Percentiles rank a stretch among this genome's conserved stretches.
Evolutionary conservation across 306 rosid genomes (phyloP).

Genomic region (Ormosia emarginata): DNA sequence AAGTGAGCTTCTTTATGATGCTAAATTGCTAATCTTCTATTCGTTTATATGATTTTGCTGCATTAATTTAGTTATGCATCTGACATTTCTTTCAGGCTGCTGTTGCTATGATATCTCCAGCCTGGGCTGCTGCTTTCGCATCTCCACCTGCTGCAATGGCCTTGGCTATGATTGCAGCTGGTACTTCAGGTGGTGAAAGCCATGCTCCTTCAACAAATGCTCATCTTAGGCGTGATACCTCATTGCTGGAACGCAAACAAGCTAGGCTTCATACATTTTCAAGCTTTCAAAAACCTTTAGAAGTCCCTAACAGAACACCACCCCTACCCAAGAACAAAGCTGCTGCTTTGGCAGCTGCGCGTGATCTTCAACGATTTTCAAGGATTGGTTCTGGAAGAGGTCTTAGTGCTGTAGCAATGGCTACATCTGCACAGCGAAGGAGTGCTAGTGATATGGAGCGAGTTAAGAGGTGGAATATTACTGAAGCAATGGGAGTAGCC

Average conservation of each 20-base stretch:
- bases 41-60: constrained; percentile 10
- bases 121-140: constrained; percentile 99
- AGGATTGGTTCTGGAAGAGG: constrained; percentile 98
- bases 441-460: constrained; percentile 82
- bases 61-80: constrained; percentile 8
- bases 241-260: constrained; percentile 78
- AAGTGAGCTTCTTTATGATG: not conserved
- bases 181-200: constrained; percentile 85
- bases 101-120: constrained; percentile 83
- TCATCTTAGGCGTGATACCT: constrained; percentile 80
- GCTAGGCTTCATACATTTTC: constrained; percentile 82
- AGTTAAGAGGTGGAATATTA: constrained; percentile 78
- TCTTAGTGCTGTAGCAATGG: constrained; percentile 99
- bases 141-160: constrained; percentile 99
- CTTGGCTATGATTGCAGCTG: constrained; percentile 98
- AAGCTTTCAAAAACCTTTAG: constrained; percentile 86
- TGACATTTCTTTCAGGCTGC: constrained; percentile 67
- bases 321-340: constrained; percentile 85
- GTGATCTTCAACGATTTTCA: constrained; percentile 80
- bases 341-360: constrained; percentile 95
- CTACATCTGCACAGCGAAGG: constrained; percentile 95
- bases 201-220: constrained; percentile 52
- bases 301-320: constrained; percentile 52
- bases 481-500: constrained; percentile 99
- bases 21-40: not conserved